phyloP scores from a whole-genome alignment of 2,329 filamentous ascomycete species.

The Madurella mycetomatis region DNA sequence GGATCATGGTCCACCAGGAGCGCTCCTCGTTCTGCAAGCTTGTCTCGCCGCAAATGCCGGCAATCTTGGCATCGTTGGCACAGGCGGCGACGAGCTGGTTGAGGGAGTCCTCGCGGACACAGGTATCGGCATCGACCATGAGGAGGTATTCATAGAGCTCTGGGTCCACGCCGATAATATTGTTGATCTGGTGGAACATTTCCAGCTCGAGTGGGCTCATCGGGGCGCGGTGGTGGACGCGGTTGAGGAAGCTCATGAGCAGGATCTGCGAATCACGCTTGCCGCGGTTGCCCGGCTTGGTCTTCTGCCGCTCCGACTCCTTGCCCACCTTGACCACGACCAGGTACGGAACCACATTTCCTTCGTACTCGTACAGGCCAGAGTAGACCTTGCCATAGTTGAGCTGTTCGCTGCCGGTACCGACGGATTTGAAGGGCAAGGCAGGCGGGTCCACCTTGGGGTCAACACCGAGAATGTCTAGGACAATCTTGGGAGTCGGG shows the following conservation, averaged over 20 bases:
- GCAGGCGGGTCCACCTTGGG: conserved; percentile 94
- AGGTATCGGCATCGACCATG: conserved; percentile 97
- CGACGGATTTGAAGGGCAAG: conserved; percentile 89
- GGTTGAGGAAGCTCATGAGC: conserved; percentile 95
- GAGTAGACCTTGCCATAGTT: conserved; percentile 99
- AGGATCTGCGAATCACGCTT: conserved; percentile 98
- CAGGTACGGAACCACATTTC: conserved; percentile 93
- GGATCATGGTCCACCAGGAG: conserved; percentile 99
- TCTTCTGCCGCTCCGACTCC: conserved; percentile 83
- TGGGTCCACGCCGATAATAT: conserved; percentile 96
- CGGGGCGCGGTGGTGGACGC: conserved; percentile 85
- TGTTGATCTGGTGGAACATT: conserved; percentile 99
- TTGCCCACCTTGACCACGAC: conserved; percentile 97
- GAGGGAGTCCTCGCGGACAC: conserved; percentile 84
- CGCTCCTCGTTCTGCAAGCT: conserved; percentile 91
- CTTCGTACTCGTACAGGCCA: conserved; percentile 94
- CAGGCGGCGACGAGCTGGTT: conserved; percentile 91
- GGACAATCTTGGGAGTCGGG: conserved; percentile 93
- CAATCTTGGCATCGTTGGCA: conserved; percentile 91
- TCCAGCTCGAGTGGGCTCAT: conserved; percentile 97
- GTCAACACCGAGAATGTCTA: conserved; percentile 95
- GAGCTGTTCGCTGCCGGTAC: conserved; percentile 81
- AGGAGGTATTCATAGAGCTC: conserved; percentile 96
- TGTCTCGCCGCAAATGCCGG: conserved; percentile 95
- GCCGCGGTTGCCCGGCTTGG: conserved; percentile 95